Evolutionary conservation across 2,329 filamentous ascomycete species (phyloP).

Genomic region (Mycosphaerelloides madeirae): DNA sequence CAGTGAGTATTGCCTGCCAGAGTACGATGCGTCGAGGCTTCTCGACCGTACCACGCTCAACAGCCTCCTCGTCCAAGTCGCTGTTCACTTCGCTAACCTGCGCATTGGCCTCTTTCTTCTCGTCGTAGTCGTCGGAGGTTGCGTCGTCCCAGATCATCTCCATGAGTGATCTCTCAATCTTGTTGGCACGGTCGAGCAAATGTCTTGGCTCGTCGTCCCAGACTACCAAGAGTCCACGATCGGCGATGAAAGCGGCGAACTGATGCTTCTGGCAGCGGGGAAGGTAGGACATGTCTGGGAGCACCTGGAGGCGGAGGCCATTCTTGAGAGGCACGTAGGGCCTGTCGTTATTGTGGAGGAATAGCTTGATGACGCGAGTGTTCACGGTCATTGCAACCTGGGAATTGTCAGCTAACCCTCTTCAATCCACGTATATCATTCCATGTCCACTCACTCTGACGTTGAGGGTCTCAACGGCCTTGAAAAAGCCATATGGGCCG

Average conservation of each 20-base stretch:
- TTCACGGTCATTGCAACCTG: slow-evolving; percentile 65
- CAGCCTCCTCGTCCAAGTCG: slow-evolving; percentile 29
- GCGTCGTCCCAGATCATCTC: slow-evolving; percentile 55
- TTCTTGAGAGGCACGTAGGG: slow-evolving; percentile 56
- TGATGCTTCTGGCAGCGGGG: slow-evolving; percentile 60
- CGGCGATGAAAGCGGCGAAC: slow-evolving; percentile 60
- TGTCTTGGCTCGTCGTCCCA: slow-evolving; percentile 61
- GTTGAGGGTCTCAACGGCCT: slow-evolving; percentile 48
- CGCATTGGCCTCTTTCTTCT: slow-evolving; percentile 40
- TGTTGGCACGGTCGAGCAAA: slow-evolving; percentile 49
- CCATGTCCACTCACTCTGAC: slow-evolving; percentile 53
- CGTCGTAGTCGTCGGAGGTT: slow-evolving; percentile 36
- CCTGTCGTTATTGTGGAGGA: slow-evolving; percentile 48
- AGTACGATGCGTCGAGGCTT: slow-evolving; percentile 49
- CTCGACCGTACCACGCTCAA: slow-evolving; percentile 36
- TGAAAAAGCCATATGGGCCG: slow-evolving; percentile 47
- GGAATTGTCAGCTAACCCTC: slow-evolving; percentile 10
- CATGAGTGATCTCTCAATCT: slow-evolving; percentile 52
- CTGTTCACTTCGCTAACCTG: slow-evolving; percentile 31
- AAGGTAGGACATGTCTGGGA: slow-evolving; percentile 54
- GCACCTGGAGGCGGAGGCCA: slow-evolving; percentile 58
- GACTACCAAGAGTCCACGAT: slow-evolving; percentile 55
- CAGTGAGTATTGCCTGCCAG: slow-evolving; percentile 52
- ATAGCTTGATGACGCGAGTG: slow-evolving; percentile 58
- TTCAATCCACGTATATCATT: too few species aligned